Percentiles rank a stretch among this genome's conserved stretches.
These are phyloP conservation scores for Candida sp. DNA, from an alignment of 1,139 yeast genomes.

Conservation along the genomic window DNA sequence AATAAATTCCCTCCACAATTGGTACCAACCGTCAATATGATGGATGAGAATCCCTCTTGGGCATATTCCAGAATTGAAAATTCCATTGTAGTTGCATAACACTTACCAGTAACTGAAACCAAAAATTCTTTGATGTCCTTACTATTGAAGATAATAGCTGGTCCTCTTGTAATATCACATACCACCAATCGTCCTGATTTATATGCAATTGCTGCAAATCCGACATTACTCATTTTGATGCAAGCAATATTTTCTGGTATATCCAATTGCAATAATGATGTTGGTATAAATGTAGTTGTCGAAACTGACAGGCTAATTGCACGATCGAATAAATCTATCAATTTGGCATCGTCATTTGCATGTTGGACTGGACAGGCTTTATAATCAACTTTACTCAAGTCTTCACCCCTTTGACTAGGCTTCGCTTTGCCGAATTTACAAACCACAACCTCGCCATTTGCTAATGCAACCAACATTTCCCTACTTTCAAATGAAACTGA, in stretches of 20 bases:
- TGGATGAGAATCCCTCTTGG: slow-evolving; percentile 66
- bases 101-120: slow-evolving; percentile 31
- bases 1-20: slow-evolving; percentile 68
- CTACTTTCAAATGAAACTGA: slow-evolving; percentile 76
- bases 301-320: slow-evolving; percentile 30
- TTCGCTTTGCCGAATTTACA: slow-evolving; percentile 61
- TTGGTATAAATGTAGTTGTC: slow-evolving; percentile 61
- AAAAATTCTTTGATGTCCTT: slow-evolving; percentile 41
- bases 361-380: slow-evolving; percentile 29
- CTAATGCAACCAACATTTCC: slow-evolving; percentile 72
- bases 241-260: slow-evolving; percentile 50
- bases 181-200: slow-evolving; percentile 71
- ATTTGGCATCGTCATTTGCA: slow-evolving; percentile 31
- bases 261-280: slow-evolving; percentile 38
- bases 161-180: slow-evolving; percentile 77
- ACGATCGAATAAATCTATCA: slow-evolving; percentile 28
- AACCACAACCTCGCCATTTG: slow-evolving; percentile 70
- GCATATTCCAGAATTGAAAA: slow-evolving; percentile 70
- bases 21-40: slow-evolving; percentile 76
- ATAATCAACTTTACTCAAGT: slow-evolving; percentile 21
- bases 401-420: slow-evolving; percentile 9
- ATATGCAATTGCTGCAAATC: slow-evolving; percentile 84
- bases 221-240: slow-evolving; percentile 67
- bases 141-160: slow-evolving; percentile 63
- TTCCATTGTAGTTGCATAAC: slow-evolving; percentile 59